Evolutionary conservation across 352 stramenopile genomes (phyloP).

Genomic region (Globisporangium cylindrosporum): DNA sequence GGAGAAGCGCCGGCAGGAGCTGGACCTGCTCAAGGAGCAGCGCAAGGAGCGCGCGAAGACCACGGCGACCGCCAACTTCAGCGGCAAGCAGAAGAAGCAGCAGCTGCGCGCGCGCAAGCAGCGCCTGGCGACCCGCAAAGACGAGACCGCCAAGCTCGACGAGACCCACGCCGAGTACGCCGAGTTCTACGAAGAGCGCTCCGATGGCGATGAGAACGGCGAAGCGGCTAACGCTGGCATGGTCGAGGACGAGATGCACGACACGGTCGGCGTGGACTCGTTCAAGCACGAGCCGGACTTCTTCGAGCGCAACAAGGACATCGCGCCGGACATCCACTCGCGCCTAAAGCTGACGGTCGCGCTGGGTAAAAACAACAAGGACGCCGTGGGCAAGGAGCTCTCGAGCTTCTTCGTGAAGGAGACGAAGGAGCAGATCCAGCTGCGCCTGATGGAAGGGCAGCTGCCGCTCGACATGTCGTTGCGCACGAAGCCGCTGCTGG

Average conservation of each 20-base stretch:
- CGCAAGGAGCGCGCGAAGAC: slow-evolving; percentile 73
- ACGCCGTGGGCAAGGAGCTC: slow-evolving; percentile 77
- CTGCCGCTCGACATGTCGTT: slow-evolving; percentile 52
- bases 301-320: slow-evolving; percentile 64
- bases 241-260: slow-evolving; percentile 22
- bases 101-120: slow-evolving; percentile 82
- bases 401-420: slow-evolving; percentile 87
- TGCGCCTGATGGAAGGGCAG: slow-evolving; percentile 84
- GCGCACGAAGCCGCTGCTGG: slow-evolving; percentile 54
- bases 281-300: slow-evolving; percentile 58
- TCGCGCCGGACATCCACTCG: slow-evolving; percentile 62
- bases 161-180: slow-evolving; percentile 45
- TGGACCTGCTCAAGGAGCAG: slow-evolving; percentile 76
- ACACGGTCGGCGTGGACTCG: slow-evolving; percentile 31
- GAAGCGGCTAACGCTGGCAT: slow-evolving; percentile 14
- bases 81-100: slow-evolving; percentile 86
- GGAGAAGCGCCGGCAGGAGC: slow-evolving; percentile 65
- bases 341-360: slow-evolving; percentile 78
- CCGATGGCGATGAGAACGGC: slow-evolving; percentile 23
- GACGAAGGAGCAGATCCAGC: slow-evolving; percentile 84
- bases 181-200: slow-evolving; percentile 46
- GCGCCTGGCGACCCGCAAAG: slow-evolving; percentile 59
- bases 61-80: slow-evolving; percentile 59
- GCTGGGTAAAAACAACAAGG: slow-evolving; percentile 81
- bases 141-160: slow-evolving; percentile 46